phyloP scores from a whole-genome alignment of 2,329 filamentous ascomycete species.

The Calonectria henricotiae region DNA sequence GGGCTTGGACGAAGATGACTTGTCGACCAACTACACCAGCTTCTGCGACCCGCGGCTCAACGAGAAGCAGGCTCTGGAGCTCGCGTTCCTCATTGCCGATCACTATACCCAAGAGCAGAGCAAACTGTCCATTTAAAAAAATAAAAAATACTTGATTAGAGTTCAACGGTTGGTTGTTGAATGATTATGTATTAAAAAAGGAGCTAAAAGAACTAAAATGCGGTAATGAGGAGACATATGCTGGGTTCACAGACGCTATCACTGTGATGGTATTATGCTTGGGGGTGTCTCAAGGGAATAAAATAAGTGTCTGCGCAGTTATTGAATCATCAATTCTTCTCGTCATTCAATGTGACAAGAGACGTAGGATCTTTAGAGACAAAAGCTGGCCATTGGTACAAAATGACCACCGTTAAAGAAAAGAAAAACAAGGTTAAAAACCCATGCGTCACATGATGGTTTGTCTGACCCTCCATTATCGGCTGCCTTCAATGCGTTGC shows the following conservation, averaged over 20 bases:
- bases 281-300: constrained; percentile 32
- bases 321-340: constrained; percentile 37
- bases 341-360: constrained; percentile 26
- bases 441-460: no score
- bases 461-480: no score
- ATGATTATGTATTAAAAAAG: background rate
- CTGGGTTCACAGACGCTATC: background rate
- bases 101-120: constrained; percentile 71
- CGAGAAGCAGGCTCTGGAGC: constrained; percentile 96
- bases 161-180: background rate
- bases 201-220: constrained; percentile 4
- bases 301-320: constrained; percentile 18
- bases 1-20: constrained; percentile 87
- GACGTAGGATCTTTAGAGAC: background rate
- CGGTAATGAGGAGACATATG: background rate
- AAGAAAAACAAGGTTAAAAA: no score
- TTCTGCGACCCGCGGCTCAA: constrained; percentile 97
- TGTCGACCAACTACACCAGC: constrained; percentile 92
- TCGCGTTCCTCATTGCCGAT: constrained; percentile 93
- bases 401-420: no score
- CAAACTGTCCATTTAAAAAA: constrained; percentile 28
- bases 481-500: no score
- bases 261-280: constrained; percentile 13
- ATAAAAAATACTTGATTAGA: background rate
- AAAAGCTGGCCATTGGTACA: no score